Base-by-base conservation (phyloP, 768 basidiomycete species). In the Leucosporidium yakuticum region DNA sequence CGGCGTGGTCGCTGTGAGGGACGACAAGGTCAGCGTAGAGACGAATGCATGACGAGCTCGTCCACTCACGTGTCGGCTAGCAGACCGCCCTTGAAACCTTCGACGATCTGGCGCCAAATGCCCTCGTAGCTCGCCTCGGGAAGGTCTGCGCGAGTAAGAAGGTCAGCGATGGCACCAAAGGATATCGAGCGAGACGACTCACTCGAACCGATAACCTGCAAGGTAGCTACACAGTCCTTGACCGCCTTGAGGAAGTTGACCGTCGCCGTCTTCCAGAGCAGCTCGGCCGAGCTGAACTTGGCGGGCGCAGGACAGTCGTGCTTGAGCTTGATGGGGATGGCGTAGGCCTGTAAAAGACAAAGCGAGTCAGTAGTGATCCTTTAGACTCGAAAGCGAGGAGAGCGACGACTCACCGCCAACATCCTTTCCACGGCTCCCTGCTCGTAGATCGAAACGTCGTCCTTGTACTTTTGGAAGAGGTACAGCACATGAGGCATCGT, bases 211-310 rank as follows among this genome's bases (percentile, higher is more conserved):
- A 68, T 20, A 2, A 6, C 1, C 23, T 53, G 39, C 8, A 71
- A 29, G 29, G 27, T 17, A 8, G 31, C 56, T 1, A 63, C 64
- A n/a, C 63, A 54, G 23, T 72, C 64, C 29, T 50, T 62, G 2
- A 90, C 87, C 39, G 90, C 83, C 20, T 82, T 81, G 74, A 93
- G 80, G 78, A 91, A 91, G 74, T 83, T 86, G 20, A 82, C 84
- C 3, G 89, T 91, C n/a, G 92, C 94, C 0, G 91, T 93, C 80
- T 93, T 94, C 95, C 95, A 98, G 4, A 99, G 80, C 0, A 94
- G 92, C 27, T 79, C 80, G 74, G 94, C 95, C 63, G 90, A 87
- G 4, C 90, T 91, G 76, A 86, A 91, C 76, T 88, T 92, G 50
- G 88, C 91, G 0, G 95, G 84, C 0, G 89, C 80, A 0, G 95